Evolutionary conservation across 108 stramenopile genomes (phyloP).

Genomic region (Pelagomonas calceolata): DNA sequence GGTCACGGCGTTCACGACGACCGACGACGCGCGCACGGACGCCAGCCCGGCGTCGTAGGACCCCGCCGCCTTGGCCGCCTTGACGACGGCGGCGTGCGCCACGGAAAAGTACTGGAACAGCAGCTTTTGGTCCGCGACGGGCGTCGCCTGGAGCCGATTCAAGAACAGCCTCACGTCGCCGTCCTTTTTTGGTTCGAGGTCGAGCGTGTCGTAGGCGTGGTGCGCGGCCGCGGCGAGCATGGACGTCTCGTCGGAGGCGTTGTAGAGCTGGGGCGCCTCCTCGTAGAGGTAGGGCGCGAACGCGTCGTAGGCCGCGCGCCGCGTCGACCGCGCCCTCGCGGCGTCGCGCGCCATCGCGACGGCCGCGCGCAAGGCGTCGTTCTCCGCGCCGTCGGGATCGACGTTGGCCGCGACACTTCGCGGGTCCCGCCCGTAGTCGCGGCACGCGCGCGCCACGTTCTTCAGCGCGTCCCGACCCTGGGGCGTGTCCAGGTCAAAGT

Average conservation of each 20-base stretch:
- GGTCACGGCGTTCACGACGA: constrained; percentile 22
- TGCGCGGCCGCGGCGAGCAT: not conserved
- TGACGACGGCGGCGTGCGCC: constrained; percentile 40
- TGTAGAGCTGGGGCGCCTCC: constrained; percentile 13
- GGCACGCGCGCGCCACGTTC: not conserved
- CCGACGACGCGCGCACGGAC: constrained; percentile 44
- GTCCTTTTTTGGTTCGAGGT: not conserved
- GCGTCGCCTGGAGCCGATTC: constrained; percentile 46
- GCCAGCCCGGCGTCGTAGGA: constrained; percentile 56
- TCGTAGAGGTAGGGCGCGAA: constrained; percentile 18
- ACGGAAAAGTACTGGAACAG: constrained; percentile 49
- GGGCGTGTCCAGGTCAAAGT: constrained; percentile 22
- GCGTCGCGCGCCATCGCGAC: not conserved
- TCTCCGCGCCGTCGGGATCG: not conserved
- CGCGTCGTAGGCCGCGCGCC: not conserved
- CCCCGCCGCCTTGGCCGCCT: constrained; percentile 46
- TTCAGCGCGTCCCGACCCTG: constrained; percentile 18
- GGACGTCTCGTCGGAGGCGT: constrained; percentile 24
- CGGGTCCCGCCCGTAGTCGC: constrained; percentile 28
- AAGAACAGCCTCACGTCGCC: constrained; percentile 35
- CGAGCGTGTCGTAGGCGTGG: not conserved
- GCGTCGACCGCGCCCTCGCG: not conserved
- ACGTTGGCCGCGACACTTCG: constrained; percentile 17
- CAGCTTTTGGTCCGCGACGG: constrained; percentile 39
- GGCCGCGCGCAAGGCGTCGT: constrained; percentile 3